A percentile compares a stretch with the other conserved stretches of the same genome.
Evolutionary conservation across 352 stramenopile genomes (phyloP).

Genomic region (Phytopythium ostracodes): DNA sequence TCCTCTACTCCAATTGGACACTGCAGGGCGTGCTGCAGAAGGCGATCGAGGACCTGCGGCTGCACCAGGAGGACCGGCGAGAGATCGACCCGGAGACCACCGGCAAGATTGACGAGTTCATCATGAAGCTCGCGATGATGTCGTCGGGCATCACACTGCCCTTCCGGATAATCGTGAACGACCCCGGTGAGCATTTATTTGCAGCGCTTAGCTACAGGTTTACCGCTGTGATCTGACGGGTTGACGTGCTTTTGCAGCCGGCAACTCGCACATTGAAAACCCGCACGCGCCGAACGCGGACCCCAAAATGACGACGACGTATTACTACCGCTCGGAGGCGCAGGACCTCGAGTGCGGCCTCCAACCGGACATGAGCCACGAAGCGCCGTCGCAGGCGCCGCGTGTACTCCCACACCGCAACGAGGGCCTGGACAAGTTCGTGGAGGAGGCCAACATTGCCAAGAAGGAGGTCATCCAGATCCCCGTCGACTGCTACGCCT

Average conservation of each 20-base stretch:
- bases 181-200: conserved; percentile 37
- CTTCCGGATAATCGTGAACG: conserved; percentile 84
- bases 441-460: conserved; percentile 53
- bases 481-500: conserved; percentile 76
- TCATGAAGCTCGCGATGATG: conserved; percentile 66
- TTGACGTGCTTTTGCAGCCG: conserved; percentile 14
- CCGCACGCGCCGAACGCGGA: conserved; percentile 72
- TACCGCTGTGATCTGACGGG: too few relatives aligned
- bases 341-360: conserved; percentile 73
- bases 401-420: conserved; percentile 54
- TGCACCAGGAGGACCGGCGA: conserved; percentile 78
- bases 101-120: conserved; percentile 78
- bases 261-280: conserved; percentile 93
- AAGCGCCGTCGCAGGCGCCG: conserved; percentile 37
- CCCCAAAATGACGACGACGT: conserved; percentile 54
- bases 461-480: conserved; percentile 87
- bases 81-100: conserved; percentile 75
- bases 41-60: conserved; percentile 65
- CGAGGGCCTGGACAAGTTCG: conserved; percentile 65
- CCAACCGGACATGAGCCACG: conserved; percentile 62
- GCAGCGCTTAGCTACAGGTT: too few relatives aligned
- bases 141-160: conserved; percentile 61
- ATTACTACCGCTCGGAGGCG: conserved; percentile 76
- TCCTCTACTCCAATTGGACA: neutral
- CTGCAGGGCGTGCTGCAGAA: conserved; percentile 40